Base-by-base conservation (phyloP, 1,284 basidiomycete genomes). In the Coniophora puteana region DNA sequence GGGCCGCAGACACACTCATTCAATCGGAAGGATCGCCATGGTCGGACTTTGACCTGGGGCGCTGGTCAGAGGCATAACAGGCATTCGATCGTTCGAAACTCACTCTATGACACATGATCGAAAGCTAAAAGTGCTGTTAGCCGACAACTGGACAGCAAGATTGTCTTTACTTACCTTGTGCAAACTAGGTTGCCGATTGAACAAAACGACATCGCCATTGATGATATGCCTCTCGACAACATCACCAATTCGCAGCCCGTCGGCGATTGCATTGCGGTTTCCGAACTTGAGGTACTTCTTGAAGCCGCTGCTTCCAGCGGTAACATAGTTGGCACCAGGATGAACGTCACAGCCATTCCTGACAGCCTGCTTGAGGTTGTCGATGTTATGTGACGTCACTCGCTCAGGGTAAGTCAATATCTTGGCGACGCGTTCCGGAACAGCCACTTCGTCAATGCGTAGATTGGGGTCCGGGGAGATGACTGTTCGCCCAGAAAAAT, bases 1-100 rank as follows among this genome's bases (percentile, higher is more conserved):
- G 96, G 96, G 39, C 93, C 95, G 66, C 96, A 99, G 8, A 96
- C 96, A 79, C 96, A 99, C 63, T 99, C 96, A 61, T 99, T 99
- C 44, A 99, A 71, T 36, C 96, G 81, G 71, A 99, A 97, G 1
- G 96, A 93, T 51, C 95, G 73, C 96, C 96, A 99, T 26, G 96
- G 96, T 23, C 96, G 76, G 43, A 99, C 81, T 76, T 95, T 58
- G 12, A 58, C n/a, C n/a, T n/a, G n/a, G n/a, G n/a, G n/a, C n/a
- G n/a, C n/a, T n/a, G n/a, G n/a, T n/a, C n/a, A n/a, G n/a, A n/a
- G n/a, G n/a, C n/a, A 27, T 10, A 27, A 27, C 10, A 10, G 14
- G 14, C 10, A 27, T 27, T 27, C 26, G 14, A 27, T 10, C n/a
- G n/a, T n/a, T n/a, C n/a, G n/a, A n/a, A n/a, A n/a, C n/a, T n/a